phyloP scores from a whole-genome alignment of 2,329 filamentous ascomycete species.

The Colletotrichum truncatum region DNA sequence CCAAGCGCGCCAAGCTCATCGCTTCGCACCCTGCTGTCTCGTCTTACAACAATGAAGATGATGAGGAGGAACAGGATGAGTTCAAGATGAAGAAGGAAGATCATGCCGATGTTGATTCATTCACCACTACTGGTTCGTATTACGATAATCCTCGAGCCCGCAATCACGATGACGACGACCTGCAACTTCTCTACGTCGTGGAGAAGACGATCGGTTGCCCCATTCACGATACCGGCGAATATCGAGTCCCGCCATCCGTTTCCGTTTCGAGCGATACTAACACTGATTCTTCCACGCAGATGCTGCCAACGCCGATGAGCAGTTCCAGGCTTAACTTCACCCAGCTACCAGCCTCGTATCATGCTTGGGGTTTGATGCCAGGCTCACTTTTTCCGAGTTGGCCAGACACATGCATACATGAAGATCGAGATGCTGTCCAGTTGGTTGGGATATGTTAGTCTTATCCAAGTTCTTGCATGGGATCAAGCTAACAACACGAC shows the following conservation, averaged over 20 bases:
- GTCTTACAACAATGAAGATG: slow-evolving; percentile 17
- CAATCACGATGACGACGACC: slow-evolving; percentile 27
- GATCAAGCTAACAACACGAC: neutral
- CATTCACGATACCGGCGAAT: slow-evolving; percentile 16
- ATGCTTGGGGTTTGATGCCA: slow-evolving; percentile 12
- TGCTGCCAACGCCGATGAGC: neutral
- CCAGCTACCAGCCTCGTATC: slow-evolving; percentile 1
- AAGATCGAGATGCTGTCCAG: slow-evolving; percentile 1
- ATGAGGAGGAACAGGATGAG: slow-evolving; percentile 4
- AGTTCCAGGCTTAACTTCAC: neutral
- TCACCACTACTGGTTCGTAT: slow-evolving; percentile 19
- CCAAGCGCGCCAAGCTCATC: slow-evolving; percentile 23
- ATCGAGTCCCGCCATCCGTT: neutral
- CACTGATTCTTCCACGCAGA: slow-evolving; percentile 22
- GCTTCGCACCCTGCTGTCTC: slow-evolving; percentile 18
- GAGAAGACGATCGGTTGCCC: slow-evolving; percentile 24
- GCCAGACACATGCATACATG: slow-evolving; percentile 15
- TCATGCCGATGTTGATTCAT: neutral
- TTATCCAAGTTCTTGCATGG: too few species aligned
- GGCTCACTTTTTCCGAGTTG: neutral
- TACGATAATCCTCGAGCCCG: slow-evolving; percentile 5
- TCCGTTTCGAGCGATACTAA: slow-evolving; percentile 28
- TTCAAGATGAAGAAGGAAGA: slow-evolving; percentile 21
- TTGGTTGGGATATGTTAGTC: slow-evolving; percentile 15
- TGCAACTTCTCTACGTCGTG: slow-evolving; percentile 29